Evolutionary conservation across 139 green algal genomes (phyloP), one percentile per base, ranked within the genome.

Genomic region (Diplosphaera chodatii): DNA sequence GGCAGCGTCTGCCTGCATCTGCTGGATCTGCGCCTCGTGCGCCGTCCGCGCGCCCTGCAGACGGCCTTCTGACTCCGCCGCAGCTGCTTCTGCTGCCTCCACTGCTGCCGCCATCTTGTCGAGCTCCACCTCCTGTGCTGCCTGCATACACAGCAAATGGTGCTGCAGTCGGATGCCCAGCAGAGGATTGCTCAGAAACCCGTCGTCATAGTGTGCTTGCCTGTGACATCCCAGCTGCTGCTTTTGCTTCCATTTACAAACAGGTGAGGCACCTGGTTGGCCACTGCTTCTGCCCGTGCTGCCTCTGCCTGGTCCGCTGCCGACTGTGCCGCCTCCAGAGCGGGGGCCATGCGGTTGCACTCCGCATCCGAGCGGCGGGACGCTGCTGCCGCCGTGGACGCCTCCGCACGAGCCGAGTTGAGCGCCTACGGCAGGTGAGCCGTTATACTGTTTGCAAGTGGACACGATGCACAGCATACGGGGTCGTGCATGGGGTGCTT

Each of bases 81-180:
- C 4, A 5, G 5, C 32, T 68, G 29, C 64, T 32, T 40, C 30
- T 31, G 31, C 64, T 10, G 31, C 64, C 16, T 40, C 64, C 31
- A 40, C 23, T 5, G 32, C 64, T 6, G 40, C 71, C 33, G 23
- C 71, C 13, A 71, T 31, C 31, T 76, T 66, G n/a, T 33, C 23
- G 3, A 33, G 59, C 25, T 65, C 59, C 4, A 18, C 25, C 8
- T 65, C 27, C 59, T 65, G 59, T 2, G 10, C 59, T 31, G 4
- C 27, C 59, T 65, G 27, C 48, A n/a, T 6, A 2, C 32, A 74
- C 68, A 55, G 0, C 1, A 15, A 4, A 16, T 48, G 37, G 37
- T 48, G 37, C n/a, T n/a, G n/a, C n/a, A n/a, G n/a, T n/a, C n/a
- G n/a, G n/a, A n/a, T n/a, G n/a, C n/a, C n/a, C n/a, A n/a, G n/a